These are phyloP conservation scores for Stemphylium lycopersici DNA, from an alignment of 2,329 filamentous ascomycete species.

Conservation along the genomic window DNA sequence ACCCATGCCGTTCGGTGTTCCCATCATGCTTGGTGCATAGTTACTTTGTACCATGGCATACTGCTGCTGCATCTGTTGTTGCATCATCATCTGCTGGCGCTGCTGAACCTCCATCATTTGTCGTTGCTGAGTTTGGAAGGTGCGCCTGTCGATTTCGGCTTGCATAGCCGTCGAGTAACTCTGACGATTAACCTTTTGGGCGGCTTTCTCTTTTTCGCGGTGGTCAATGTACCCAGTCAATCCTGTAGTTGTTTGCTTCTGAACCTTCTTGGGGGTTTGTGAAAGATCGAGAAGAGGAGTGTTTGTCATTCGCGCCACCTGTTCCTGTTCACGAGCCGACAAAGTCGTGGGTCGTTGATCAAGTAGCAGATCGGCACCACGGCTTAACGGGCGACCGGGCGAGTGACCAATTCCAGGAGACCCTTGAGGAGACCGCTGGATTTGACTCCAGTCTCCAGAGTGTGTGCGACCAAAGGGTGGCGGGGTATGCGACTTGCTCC, in stretches of 20 bases:
- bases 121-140: constrained; percentile 37
- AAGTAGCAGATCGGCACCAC: constrained; percentile 61
- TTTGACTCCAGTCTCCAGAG: constrained; percentile 55
- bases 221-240: constrained; percentile 81
- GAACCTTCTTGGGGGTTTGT: constrained; percentile 49
- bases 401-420: constrained; percentile 30
- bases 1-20: constrained; percentile 25
- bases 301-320: constrained; percentile 82
- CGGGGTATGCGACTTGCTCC: constrained; percentile 60
- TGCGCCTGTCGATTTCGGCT: constrained; percentile 45
- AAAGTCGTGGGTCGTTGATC: constrained; percentile 65
- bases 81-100: constrained; percentile 31
- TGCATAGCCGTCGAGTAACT: constrained; percentile 41
- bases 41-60: constrained; percentile 32
- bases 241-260: constrained; percentile 56
- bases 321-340: constrained; percentile 87
- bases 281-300: constrained; percentile 75
- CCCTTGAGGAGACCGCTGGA: constrained; percentile 39
- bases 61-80: constrained; percentile 36
- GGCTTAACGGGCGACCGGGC: constrained; percentile 46
- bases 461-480: constrained; percentile 52
- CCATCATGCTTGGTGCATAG: constrained; percentile 34
- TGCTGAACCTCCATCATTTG: constrained; percentile 35
- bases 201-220: constrained; percentile 73
- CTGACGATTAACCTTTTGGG: constrained; percentile 39